Evolutionary conservation across 108 stramenopile species (phyloP), one percentile per base, ranked within the genome.

Genomic region (Chaetoceros muelleri): DNA sequence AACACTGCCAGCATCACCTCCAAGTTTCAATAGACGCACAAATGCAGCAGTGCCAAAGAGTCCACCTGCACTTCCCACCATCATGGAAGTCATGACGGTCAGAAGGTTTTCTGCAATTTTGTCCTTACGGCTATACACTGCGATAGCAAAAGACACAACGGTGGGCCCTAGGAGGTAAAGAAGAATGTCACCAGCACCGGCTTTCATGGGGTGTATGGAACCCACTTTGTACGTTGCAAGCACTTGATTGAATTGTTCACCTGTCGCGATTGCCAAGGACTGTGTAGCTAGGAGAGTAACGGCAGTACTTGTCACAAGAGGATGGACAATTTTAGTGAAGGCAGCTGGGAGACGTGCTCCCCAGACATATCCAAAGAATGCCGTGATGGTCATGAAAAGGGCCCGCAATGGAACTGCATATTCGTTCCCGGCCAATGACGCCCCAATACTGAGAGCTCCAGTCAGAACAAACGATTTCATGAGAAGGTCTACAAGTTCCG

Each of bases 181-280:
- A 28, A 77, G 48, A 20, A 77, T 31, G 31, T 77, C 76, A 34
- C 72, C 76, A 21, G 76, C 76, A 47, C 76, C 76, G n/a, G 65
- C 44, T 7, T 55, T 62, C 16, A 49, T 49, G 7, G 65, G 57
- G 17, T 53, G 55, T 30, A 77, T 60, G 28, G 55, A 53, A 51
- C 69, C 69, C 19, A 62, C 54, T 30, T 66, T 70, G 57, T 77
- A 77, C 0, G 69, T 55, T 57, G 48, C 56, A 5, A 77, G 62
- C 2, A 73, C 61, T 46, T 70, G 52, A 0, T 30, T 34, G 51
- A 76, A 76, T 18, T 58, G 53, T 26, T 21, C 22, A n/a, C 67
- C 71, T 17, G 75, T 76, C 52, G 64, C 46, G 10, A 58, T 30
- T 21, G 61, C 67, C 56, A 60, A 52, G 17, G 70, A 49, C 7